Evolutionary conservation across 495 filamentous ascomycete genomes (phyloP).

Genomic region (Aspergillus kassunensis): DNA sequence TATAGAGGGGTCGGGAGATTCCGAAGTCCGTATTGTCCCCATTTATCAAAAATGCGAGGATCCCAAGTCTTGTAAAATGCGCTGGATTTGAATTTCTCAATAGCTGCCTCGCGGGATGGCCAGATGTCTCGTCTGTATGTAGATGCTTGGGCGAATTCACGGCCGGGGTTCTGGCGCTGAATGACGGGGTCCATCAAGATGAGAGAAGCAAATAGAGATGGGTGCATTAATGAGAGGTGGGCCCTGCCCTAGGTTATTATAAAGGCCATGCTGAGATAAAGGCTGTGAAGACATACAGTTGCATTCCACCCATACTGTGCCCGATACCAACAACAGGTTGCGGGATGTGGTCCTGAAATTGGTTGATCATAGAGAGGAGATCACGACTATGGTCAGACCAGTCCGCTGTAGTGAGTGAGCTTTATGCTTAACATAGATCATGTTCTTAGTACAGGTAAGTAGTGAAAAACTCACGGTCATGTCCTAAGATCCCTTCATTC

Average conservation of each 20-base stretch:
- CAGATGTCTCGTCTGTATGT: slow-evolving; percentile 57
- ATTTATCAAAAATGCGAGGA: slow-evolving; percentile 53
- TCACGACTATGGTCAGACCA: slow-evolving; percentile 76
- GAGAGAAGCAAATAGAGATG: slow-evolving; percentile 63
- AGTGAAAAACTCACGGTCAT: slow-evolving; percentile 52
- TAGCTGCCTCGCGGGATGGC: slow-evolving; percentile 50
- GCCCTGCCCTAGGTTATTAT: neutral
- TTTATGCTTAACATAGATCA: neutral
- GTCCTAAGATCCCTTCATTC: slow-evolving; percentile 62
- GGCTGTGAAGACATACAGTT: slow-evolving; percentile 41
- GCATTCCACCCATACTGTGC: slow-evolving; percentile 72
- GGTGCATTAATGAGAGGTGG: slow-evolving; percentile 60
- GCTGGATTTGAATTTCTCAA: slow-evolving; percentile 42
- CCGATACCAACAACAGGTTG: slow-evolving; percentile 72
- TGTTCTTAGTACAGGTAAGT: slow-evolving; percentile 61
- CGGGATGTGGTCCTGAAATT: slow-evolving; percentile 63
- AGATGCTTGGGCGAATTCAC: slow-evolving; percentile 13
- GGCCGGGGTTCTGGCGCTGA: slow-evolving; percentile 26
- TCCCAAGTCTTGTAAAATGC: slow-evolving; percentile 61
- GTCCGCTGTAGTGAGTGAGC: slow-evolving; percentile 9
- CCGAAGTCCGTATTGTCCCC: slow-evolving; percentile 51
- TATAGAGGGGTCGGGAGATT: slow-evolving; percentile 45
- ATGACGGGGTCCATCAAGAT: slow-evolving; percentile 71
- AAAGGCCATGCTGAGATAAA: slow-evolving; percentile 44
- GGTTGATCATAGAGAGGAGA: slow-evolving; percentile 66